Evolutionary conservation across 1,284 basidiomycete species (phyloP).

Genomic region (Heterobasidion occidentale): DNA sequence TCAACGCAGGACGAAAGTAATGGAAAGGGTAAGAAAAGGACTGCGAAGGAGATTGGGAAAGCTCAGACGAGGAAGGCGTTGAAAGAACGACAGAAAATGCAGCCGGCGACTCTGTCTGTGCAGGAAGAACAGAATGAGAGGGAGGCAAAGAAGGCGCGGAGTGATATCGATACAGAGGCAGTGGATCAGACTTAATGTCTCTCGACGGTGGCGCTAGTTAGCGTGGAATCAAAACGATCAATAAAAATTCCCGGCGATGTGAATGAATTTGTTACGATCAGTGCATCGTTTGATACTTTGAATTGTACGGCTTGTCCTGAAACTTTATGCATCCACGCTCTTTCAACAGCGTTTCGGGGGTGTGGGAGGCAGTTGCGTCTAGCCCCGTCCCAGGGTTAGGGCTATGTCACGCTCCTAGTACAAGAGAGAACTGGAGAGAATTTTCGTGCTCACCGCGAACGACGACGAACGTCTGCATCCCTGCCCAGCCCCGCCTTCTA

Average conservation of each 20-base stretch:
- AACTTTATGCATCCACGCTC: no score
- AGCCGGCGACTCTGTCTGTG: not conserved
- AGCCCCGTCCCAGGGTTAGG: not conserved
- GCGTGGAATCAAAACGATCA: no score
- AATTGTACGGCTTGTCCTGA: no score
- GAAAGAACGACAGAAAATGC: not conserved
- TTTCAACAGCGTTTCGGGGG: no score
- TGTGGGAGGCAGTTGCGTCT: no score
- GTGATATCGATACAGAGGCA: not conserved
- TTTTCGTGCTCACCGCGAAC: not conserved
- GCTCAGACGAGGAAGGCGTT: conserved; percentile 3
- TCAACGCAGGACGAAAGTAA: conserved; percentile 9
- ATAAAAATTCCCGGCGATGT: no score
- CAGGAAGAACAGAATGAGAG: not conserved
- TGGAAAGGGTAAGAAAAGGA: conserved; percentile 7
- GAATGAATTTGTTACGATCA: no score
- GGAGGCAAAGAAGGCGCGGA: conserved; percentile 1
- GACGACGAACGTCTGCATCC: not conserved
- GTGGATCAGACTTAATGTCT: not conserved
- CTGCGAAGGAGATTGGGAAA: conserved; percentile 3
- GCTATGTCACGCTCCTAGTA: not conserved
- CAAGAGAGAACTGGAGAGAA: not conserved
- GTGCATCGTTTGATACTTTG: no score
- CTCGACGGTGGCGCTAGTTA: not conserved
- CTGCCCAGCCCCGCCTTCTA: no score